Percentiles rank a stretch among this genome's conserved stretches.
Conservation (phyloP, 192 early-diverging fungal species). For the Backusella tuberculispora region DNA sequence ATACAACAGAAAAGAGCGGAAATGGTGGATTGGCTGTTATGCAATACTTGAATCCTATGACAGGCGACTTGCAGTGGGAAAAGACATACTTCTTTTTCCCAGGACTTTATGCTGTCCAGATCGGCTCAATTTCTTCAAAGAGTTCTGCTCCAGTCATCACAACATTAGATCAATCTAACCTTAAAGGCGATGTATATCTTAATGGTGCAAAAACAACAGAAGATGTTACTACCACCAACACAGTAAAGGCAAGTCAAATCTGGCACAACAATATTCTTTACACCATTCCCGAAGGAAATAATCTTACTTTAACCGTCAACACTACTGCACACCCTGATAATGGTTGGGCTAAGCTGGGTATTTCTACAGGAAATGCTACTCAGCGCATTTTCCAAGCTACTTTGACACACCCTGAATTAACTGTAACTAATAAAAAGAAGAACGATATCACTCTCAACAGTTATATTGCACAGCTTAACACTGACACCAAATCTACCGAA, state of each 20-base stretch:
- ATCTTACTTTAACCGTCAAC: constrained; percentile 18
- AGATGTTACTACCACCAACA: constrained; percentile 13
- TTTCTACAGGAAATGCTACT: constrained; percentile 14
- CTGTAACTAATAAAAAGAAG: neutral
- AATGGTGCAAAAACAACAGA: neutral
- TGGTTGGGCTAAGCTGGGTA: constrained; percentile 32
- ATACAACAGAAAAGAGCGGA: neutral
- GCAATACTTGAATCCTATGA: constrained; percentile 35
- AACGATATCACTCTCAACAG: neutral
- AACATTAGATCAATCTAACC: constrained; percentile 32
- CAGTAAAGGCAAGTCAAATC: constrained; percentile 6
- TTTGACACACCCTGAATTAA: constrained; percentile 6
- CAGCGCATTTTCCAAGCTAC: constrained; percentile 26
- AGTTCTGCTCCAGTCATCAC: constrained; percentile 12
- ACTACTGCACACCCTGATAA: constrained; percentile 11
- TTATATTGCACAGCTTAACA: constrained; percentile 25
- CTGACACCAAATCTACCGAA: neutral
- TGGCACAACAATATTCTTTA: constrained; percentile 37
- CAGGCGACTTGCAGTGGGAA: constrained; percentile 22
- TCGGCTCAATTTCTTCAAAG: constrained; percentile 6
- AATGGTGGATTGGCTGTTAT: constrained; percentile 36
- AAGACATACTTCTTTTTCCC: constrained; percentile 37
- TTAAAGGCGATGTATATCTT: constrained; percentile 25
- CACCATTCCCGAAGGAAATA: constrained; percentile 7
- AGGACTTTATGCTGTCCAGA: constrained; percentile 28